Evolutionary conservation across 768 basidiomycete species (phyloP).

Genomic region (Suillus hirtellus): DNA sequence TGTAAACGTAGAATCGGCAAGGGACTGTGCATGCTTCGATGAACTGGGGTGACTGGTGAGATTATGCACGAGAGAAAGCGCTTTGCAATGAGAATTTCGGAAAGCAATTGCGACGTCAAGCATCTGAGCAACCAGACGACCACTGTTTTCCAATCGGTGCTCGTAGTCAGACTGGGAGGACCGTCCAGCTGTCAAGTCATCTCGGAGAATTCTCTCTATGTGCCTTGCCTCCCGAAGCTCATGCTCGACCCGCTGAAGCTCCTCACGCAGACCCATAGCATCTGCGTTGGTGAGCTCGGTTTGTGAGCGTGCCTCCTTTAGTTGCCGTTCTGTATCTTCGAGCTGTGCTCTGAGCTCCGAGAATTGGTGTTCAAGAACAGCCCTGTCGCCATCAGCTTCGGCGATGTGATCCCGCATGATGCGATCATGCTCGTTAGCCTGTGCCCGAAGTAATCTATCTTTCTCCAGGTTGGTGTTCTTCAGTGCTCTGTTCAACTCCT

Average conservation of each 20-base stretch:
- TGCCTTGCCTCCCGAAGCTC: slow-evolving; percentile 69
- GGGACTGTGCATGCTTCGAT: slow-evolving; percentile 42
- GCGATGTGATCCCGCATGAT: slow-evolving; percentile 84
- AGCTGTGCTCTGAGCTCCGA: slow-evolving; percentile 66
- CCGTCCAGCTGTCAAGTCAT: slow-evolving; percentile 71
- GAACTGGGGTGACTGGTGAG: slow-evolving; percentile 55
- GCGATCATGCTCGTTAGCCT: slow-evolving; percentile 68
- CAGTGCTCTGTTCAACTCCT: slow-evolving; percentile 62
- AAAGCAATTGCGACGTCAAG: slow-evolving; percentile 79
- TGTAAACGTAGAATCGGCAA: slow-evolving; percentile 53
- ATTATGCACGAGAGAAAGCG: slow-evolving; percentile 59
- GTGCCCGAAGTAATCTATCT: slow-evolving; percentile 69
- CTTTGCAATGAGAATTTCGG: slow-evolving; percentile 74
- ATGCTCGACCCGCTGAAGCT: slow-evolving; percentile 68
- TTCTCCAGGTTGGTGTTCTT: slow-evolving; percentile 73
- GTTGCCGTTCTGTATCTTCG: slow-evolving; percentile 59
- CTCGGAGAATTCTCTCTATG: slow-evolving; percentile 67
- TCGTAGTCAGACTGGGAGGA: slow-evolving; percentile 69
- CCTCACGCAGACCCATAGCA: slow-evolving; percentile 67
- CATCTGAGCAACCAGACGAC: slow-evolving; percentile 77
- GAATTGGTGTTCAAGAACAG: slow-evolving; percentile 88
- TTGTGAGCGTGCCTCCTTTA: slow-evolving; percentile 63
- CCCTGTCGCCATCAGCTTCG: slow-evolving; percentile 92
- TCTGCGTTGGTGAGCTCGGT: slow-evolving; percentile 68
- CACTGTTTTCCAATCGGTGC: slow-evolving; percentile 61